These are phyloP conservation scores for Filobasidium wieringae DNA, from an alignment of 768 basidiomycete genomes.

Conservation along the genomic window DNA sequence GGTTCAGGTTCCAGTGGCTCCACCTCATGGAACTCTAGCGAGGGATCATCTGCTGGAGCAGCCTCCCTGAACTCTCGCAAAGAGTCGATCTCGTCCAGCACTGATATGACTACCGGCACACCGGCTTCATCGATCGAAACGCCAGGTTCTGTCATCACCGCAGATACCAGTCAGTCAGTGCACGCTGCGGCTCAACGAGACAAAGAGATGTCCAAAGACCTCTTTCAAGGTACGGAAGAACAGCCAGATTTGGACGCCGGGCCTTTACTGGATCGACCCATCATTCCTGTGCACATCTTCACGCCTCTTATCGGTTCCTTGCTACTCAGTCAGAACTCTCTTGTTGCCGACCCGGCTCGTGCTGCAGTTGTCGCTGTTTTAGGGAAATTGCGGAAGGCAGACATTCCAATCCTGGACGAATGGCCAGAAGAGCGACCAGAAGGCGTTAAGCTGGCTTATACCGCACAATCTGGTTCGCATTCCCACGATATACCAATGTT, in stretches of 20 bases:
- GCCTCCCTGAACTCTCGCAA: conserved; percentile 4
- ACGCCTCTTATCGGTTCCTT: conserved; percentile 83
- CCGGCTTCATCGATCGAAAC: conserved; percentile 8
- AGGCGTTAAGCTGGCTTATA: conserved; percentile 14
- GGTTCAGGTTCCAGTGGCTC: not conserved
- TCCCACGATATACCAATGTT: conserved; percentile 30
- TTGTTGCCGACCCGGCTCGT: conserved; percentile 62
- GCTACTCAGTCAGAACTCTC: conserved; percentile 64
- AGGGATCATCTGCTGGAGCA: conserved; percentile 8
- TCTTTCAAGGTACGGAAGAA: not conserved
- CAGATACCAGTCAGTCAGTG: conserved; percentile 2
- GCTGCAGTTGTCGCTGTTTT: conserved; percentile 67
- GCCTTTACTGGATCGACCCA: conserved; percentile 23
- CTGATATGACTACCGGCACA: conserved; percentile 1
- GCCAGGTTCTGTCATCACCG: not conserved
- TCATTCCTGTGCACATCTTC: conserved; percentile 67
- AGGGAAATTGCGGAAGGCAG: conserved; percentile 52
- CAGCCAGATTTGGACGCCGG: not conserved
- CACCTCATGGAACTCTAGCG: not conserved
- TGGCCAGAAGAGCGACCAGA: conserved; percentile 3
- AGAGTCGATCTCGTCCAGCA: conserved; percentile 4
- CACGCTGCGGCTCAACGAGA: not conserved
- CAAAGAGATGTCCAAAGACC: not conserved
- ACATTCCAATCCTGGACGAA: conserved; percentile 30
- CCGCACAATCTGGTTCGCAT: conserved; percentile 34